These are phyloP conservation scores for Wickerhamomyces sp. DNA, from an alignment of 1,139 yeast genomes.

Conservation along the genomic window DNA sequence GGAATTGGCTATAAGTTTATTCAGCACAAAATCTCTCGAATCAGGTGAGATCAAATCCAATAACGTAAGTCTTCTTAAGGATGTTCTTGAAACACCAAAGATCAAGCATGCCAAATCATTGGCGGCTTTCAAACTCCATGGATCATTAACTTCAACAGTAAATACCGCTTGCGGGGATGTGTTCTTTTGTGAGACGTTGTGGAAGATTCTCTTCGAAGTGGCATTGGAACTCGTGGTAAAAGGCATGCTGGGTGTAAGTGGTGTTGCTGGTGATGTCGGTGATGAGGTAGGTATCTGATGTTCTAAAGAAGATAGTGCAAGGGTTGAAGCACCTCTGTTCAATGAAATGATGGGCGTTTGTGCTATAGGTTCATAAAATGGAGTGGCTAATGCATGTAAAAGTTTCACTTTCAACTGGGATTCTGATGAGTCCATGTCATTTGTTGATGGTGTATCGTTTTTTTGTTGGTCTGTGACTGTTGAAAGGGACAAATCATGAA, in stretches of 20 bases:
- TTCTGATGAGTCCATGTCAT: constrained; percentile 25
- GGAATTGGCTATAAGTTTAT: constrained; percentile 38
- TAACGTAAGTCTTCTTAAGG: constrained; percentile 58
- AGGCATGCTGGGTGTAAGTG: background rate
- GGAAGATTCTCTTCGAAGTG: constrained; percentile 36
- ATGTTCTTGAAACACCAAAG: constrained; percentile 72
- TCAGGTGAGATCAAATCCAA: constrained; percentile 77
- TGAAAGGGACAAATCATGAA: constrained; percentile 52
- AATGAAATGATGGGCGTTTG: constrained; percentile 28
- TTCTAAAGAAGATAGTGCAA: constrained; percentile 36
- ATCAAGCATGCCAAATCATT: constrained; percentile 86
- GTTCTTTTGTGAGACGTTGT: constrained; percentile 59
- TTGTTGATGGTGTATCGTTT: constrained; percentile 1
- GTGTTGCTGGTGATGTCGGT: constrained; percentile 23
- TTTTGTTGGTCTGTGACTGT: constrained; percentile 25
- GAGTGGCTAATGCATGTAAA: constrained; percentile 67
- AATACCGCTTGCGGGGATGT: constrained; percentile 77
- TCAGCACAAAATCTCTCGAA: constrained; percentile 60
- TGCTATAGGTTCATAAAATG: constrained; percentile 52
- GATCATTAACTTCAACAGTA: constrained; percentile 70
- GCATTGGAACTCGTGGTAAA: constrained; percentile 4
- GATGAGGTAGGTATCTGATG: constrained; percentile 25
- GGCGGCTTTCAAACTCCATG: constrained; percentile 79
- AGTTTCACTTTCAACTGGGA: constrained; percentile 47
- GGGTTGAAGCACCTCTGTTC: constrained; percentile 31